phyloP scores from a whole-genome alignment of 805 yeast genomes.

The Spathaspora sp. region DNA sequence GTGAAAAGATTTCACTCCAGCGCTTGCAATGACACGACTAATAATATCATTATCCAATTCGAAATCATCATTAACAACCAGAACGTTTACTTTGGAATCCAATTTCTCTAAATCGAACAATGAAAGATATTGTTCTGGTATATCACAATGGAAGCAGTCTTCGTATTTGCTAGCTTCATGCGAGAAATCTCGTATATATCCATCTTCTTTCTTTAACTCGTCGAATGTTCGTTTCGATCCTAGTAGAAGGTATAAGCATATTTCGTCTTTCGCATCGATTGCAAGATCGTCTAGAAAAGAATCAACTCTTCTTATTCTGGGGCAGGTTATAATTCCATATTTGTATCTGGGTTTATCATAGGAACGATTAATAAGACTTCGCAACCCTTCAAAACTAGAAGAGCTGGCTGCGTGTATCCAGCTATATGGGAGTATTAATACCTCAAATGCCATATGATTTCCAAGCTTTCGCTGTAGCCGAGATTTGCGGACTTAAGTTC shows the following conservation, averaged over 20 bases:
- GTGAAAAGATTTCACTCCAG: constrained; percentile 16
- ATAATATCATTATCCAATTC: constrained; percentile 12
- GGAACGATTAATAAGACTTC: constrained; percentile 43
- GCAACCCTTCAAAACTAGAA: constrained; percentile 11
- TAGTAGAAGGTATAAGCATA: constrained; percentile 21
- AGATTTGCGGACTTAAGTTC: too few relatives aligned
- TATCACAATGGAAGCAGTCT: constrained; percentile 21
- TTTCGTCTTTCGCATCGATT: constrained; percentile 13
- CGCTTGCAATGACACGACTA: constrained; percentile 23
- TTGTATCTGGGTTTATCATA: constrained; percentile 45
- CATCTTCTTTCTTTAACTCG: constrained; percentile 19
- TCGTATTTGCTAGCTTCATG: constrained; percentile 15
- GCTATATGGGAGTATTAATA: constrained; percentile 7
- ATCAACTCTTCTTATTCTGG: constrained; percentile 33
- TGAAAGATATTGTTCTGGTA: constrained; percentile 17
- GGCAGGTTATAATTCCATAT: constrained; percentile 38
- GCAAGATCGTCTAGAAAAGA: constrained; percentile 22
- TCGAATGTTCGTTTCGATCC: constrained; percentile 20
- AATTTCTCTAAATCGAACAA: constrained; percentile 17
- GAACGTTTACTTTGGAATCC: constrained; percentile 13
- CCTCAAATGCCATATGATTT: constrained; percentile 17
- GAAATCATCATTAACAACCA: constrained; percentile 14
- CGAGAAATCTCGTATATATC: constrained; percentile 22
- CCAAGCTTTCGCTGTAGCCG: too few relatives aligned
- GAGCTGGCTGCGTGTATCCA: constrained; percentile 4